Evolutionary conservation across 2,329 filamentous ascomycete species (phyloP).

Genomic region (Pseudofabraea citricarpa): DNA sequence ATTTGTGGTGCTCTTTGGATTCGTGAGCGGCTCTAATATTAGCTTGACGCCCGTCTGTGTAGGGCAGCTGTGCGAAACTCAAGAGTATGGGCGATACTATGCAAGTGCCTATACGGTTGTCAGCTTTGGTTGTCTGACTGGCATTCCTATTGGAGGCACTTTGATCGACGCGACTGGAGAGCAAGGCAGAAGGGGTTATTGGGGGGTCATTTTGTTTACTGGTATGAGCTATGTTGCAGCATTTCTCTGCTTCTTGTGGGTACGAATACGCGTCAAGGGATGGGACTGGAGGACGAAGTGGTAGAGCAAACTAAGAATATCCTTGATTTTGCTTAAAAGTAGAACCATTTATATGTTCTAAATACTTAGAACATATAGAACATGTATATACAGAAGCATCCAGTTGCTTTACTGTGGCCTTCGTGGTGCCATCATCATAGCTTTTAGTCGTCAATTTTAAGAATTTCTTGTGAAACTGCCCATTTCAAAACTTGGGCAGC

Average conservation of each 20-base stretch:
- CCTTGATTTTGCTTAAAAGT: too few species aligned
- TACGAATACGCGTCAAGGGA: background rate
- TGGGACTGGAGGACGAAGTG: background rate
- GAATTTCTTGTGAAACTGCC: too few species aligned
- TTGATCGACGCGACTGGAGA: constrained; percentile 39
- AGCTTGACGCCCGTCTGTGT: constrained; percentile 80
- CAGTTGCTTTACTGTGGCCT: too few species aligned
- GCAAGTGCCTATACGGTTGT: constrained; percentile 81
- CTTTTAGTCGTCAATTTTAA: too few species aligned
- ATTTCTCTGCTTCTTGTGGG: background rate
- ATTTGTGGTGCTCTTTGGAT: constrained; percentile 75
- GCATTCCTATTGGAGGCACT: constrained; percentile 65
- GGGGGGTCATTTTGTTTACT: background rate
- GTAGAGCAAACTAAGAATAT: too few species aligned
- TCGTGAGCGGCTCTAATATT: constrained; percentile 76
- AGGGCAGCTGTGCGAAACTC: constrained; percentile 73
- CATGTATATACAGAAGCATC: too few species aligned
- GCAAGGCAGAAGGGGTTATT: too few species aligned
- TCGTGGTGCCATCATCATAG: too few species aligned
- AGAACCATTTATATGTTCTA: too few species aligned
- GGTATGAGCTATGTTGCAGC: background rate
- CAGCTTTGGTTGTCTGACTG: constrained; percentile 67
- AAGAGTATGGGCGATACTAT: constrained; percentile 81
- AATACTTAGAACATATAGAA: too few species aligned
- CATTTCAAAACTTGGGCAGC: too few species aligned